A percentile compares a stretch with the other conserved stretches of the same genome.
phyloP scores from a whole-genome alignment of 1,139 yeast genomes.

The Barnettozyma hawaiiensis region DNA sequence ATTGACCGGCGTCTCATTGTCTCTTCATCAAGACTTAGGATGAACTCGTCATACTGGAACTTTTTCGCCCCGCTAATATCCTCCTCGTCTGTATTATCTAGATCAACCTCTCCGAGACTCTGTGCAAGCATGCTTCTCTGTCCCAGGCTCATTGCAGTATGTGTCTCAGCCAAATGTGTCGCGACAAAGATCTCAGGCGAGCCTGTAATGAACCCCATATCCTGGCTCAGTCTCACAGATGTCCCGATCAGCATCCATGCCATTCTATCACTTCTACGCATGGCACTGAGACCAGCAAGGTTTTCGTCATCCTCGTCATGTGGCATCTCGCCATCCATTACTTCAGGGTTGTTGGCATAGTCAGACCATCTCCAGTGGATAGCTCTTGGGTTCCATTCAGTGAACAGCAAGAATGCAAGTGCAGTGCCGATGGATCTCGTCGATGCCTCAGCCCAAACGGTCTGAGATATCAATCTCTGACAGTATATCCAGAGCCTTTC shows the following conservation, averaged over 20 bases:
- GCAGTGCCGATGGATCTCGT: conserved; percentile 85
- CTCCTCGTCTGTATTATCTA: conserved; percentile 44
- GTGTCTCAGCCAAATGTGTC: conserved; percentile 77
- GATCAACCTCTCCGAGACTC: conserved; percentile 57
- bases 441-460: conserved; percentile 94
- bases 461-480: conserved; percentile 74
- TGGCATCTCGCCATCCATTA: conserved; percentile 22
- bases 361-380: conserved; percentile 87
- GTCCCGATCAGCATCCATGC: conserved; percentile 92
- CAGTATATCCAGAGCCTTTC: conserved; percentile 80
- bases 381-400: conserved; percentile 95
- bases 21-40: conserved; percentile 29
- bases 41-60: conserved; percentile 27
- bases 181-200: conserved; percentile 74
- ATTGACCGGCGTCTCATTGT: conserved; percentile 23
- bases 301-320: conserved; percentile 41
- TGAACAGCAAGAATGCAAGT: conserved; percentile 75
- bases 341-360: conserved; percentile 64
- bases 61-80: conserved; percentile 20
- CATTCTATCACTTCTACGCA: conserved; percentile 83
- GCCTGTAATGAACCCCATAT: conserved; percentile 73
- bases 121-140: conserved; percentile 65
- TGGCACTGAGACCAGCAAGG: conserved; percentile 74
- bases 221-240: conserved; percentile 82
- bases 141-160: conserved; percentile 65